Conservation (phyloP, 2,329 filamentous ascomycete genomes). For the Harringtonia aguacate region DNA sequence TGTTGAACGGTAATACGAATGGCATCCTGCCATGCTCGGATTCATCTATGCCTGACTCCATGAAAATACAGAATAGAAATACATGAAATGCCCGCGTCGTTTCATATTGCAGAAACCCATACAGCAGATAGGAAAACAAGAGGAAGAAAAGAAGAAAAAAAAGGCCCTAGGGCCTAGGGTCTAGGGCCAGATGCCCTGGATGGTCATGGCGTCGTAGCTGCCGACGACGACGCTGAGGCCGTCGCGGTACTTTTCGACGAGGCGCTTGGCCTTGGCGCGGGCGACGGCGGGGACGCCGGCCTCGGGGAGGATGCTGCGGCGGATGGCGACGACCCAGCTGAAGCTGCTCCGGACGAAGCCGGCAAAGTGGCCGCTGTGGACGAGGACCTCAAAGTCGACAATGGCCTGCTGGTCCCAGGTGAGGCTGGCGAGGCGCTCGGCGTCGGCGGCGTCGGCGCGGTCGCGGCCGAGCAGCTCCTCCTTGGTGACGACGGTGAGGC, state of each 20-base stretch:
- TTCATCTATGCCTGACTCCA: too few relatives aligned
- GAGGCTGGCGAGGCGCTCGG: conserved; percentile 20
- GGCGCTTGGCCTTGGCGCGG: background rate
- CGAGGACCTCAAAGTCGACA: conserved; percentile 9
- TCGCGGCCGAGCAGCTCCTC: conserved; percentile 19
- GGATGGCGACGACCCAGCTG: conserved; percentile 8
- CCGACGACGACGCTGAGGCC: conserved; percentile 8
- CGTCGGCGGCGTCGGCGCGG: conserved; percentile 16
- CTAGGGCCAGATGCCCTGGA: conserved; percentile 10
- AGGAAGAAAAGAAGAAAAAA: too few relatives aligned
- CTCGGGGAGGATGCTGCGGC: conserved; percentile 10
- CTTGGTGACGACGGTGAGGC: conserved; percentile 22
- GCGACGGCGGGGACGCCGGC: conserved; percentile 3
- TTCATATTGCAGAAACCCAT: background rate
- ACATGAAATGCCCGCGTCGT: too few relatives aligned
- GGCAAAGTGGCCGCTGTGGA: conserved; percentile 6
- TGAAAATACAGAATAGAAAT: too few relatives aligned
- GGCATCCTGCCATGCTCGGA: too few relatives aligned
- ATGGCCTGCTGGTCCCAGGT: conserved; percentile 16
- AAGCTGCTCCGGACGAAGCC: conserved; percentile 11
- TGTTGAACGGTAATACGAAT: too few relatives aligned
- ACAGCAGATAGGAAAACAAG: too few relatives aligned
- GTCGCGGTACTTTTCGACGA: conserved; percentile 9
- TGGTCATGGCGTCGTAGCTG: conserved; percentile 5
- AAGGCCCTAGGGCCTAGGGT: too few relatives aligned